These are phyloP conservation scores for Escallonia herrerae DNA, from an alignment of 129 eudicot species.

Conservation along the genomic window DNA sequence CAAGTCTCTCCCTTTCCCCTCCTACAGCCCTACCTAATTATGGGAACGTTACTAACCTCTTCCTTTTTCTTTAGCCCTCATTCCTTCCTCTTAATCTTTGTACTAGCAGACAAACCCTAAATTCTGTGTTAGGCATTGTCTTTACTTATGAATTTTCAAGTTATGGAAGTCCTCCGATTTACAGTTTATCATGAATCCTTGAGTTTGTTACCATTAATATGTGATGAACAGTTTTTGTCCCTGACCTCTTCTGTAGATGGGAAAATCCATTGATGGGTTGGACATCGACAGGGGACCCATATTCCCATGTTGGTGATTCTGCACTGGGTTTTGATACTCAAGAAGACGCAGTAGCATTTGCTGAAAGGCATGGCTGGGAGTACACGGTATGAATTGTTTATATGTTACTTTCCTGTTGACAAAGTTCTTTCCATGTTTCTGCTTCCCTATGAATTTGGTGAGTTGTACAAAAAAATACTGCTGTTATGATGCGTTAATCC, in stretches of 20 bases:
- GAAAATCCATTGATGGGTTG: conserved; percentile 99
- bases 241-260: conserved; percentile 50
- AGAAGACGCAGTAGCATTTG: conserved; percentile 78
- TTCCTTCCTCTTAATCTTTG: no score
- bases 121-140: not conserved
- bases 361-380: conserved; percentile 94
- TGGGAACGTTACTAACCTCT: not conserved
- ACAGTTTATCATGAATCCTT: not conserved
- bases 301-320: conserved; percentile 87
- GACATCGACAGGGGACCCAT: conserved; percentile 98
- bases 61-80: no score
- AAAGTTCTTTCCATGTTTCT: not conserved
- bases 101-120: not conserved
- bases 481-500: no score
- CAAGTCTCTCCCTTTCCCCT: not conserved
- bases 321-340: conserved; percentile 65
- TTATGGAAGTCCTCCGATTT: not conserved
- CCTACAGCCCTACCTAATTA: not conserved
- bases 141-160: not conserved
- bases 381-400: conserved; percentile 41
- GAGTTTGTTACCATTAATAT: not conserved
- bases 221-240: not conserved
- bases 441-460: not conserved
- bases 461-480: no score
- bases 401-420: not conserved